Conservation (phyloP, 2,329 filamentous ascomycete genomes). For the Pseudopyricularia cyperi region DNA sequence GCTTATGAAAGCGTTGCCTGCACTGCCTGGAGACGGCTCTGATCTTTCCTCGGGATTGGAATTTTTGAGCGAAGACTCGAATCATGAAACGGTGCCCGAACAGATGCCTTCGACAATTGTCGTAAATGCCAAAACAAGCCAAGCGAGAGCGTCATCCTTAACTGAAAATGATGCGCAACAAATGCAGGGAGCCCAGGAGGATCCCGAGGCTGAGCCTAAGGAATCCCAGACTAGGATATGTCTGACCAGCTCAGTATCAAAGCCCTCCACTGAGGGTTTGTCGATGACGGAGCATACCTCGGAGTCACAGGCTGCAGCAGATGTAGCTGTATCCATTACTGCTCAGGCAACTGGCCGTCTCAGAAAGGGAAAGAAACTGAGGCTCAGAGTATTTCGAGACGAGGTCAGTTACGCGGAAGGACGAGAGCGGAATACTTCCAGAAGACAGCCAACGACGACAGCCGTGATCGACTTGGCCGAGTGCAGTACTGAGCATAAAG, state of each 20-base stretch:
- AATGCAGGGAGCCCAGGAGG: neutral
- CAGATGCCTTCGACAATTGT: neutral
- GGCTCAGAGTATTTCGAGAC: neutral
- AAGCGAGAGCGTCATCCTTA: neutral
- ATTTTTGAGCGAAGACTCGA: neutral
- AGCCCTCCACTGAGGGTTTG: neutral
- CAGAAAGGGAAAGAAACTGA: slow-evolving; percentile 1
- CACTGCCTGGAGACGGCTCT: slow-evolving; percentile 20
- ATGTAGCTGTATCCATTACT: neutral
- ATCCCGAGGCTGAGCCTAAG: neutral
- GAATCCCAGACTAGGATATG: neutral
- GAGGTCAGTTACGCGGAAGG: neutral
- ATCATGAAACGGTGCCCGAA: neutral
- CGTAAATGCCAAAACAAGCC: neutral
- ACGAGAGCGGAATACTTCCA: neutral
- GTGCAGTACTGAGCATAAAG: neutral
- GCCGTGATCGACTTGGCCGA: neutral
- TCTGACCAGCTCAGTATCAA: neutral
- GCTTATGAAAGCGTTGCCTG: slow-evolving; percentile 38
- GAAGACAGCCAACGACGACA: neutral
- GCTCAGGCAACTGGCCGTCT: neutral
- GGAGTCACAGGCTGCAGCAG: neutral
- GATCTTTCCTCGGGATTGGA: neutral
- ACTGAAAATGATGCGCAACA: neutral
- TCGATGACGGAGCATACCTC: neutral